Evolutionary conservation across 2,329 filamentous ascomycete genomes (phyloP).

Genomic region (Dothideomycetes sp.): DNA sequence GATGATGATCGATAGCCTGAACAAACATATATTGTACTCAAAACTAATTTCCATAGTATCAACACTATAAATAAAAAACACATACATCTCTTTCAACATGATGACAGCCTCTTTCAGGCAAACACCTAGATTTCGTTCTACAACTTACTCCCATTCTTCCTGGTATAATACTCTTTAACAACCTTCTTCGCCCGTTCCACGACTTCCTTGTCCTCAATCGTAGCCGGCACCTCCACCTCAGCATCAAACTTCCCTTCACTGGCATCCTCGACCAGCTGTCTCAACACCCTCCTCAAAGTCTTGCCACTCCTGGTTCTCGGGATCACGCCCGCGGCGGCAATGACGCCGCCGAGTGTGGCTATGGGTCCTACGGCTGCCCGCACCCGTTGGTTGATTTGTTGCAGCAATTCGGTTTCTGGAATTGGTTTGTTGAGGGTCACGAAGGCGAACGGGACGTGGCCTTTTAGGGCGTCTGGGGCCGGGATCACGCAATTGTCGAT

Average conservation of each 20-base stretch:
- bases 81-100: too few species aligned
- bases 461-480: constrained; percentile 78
- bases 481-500: constrained; percentile 81
- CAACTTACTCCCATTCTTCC: constrained; percentile 27
- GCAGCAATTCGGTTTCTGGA: constrained; percentile 38
- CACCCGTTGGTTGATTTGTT: constrained; percentile 63
- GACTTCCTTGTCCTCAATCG: constrained; percentile 70
- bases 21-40: too few species aligned
- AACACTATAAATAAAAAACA: too few species aligned
- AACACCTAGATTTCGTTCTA: too few species aligned
- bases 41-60: too few species aligned
- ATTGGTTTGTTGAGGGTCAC: constrained; percentile 43
- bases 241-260: constrained; percentile 64
- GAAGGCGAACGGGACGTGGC: constrained; percentile 86
- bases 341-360: constrained; percentile 73
- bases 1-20: too few species aligned
- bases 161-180: constrained; percentile 65
- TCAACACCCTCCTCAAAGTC: constrained; percentile 70
- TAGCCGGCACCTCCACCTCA: constrained; percentile 66
- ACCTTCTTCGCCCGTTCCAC: constrained; percentile 64
- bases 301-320: constrained; percentile 90
- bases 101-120: too few species aligned
- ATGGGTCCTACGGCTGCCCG: constrained; percentile 79
- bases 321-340: constrained; percentile 78
- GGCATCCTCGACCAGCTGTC: constrained; percentile 77